Base-by-base conservation (phyloP, 2,329 filamentous ascomycete genomes). In the Fusarium buxicola region DNA sequence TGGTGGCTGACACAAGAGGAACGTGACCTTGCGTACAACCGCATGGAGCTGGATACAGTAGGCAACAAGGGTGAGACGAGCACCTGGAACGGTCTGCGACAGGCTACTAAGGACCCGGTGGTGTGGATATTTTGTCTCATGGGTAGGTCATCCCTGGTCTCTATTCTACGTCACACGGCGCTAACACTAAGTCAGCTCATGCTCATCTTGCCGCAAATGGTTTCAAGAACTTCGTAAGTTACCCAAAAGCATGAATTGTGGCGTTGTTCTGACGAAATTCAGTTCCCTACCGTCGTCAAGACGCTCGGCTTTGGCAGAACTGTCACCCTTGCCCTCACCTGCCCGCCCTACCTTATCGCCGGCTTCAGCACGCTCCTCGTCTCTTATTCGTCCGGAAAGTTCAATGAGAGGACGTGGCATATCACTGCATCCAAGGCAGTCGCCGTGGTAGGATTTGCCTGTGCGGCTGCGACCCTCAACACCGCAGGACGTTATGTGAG, bases 111-210 rank as follows among this genome's bases (percentile, higher is more conserved):
- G 7, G 82, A 85, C 62, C 79, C 78, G 28, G 76, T 80, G 45
- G 75, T 81, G 3, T 84, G 81, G 76, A 71, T 84, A 13, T 80
- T 84, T 51, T 79, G 78, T 7, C 72, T 82, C 30, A 83, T 83
- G 79, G 78, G 49, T 52, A 15, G 15, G 49, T 45, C 4, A 25
- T 13, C 8, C 27, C 16, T 21, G n/a, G 12, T 21, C 7, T 9
- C 27, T 12, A 13, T 15, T 15, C n/a, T n/a, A 13, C 15, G 12
- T 12, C n/a, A 21, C 8, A 21, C 24, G 3, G 16, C 11, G 8
- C 38, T 51, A 24, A 51, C 47, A 27, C 3, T 3, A 24, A n/a
- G 8, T 13, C 35, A 35, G 55, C 82, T 55, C 83, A 84, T 66
- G 77, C 82, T 56, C 81, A 84, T 58, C 66, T 83, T 38, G 80